Evolutionary conservation across 176 grass and related monocot species (phyloP).

Genomic region (barley (Hordeum vulgare)): DNA sequence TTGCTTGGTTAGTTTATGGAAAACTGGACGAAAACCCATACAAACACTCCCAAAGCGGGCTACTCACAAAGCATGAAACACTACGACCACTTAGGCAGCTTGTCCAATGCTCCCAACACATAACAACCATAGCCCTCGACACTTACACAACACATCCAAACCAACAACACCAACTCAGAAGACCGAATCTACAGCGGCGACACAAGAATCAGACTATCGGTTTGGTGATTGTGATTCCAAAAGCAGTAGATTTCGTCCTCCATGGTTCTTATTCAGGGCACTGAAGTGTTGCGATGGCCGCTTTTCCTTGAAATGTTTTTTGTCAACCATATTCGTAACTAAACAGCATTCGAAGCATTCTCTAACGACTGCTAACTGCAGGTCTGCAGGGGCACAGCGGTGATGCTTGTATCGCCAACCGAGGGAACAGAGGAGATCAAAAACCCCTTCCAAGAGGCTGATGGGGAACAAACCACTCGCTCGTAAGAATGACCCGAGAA

Average conservation of each 20-base stretch:
- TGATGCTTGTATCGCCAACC: conserved; percentile 64
- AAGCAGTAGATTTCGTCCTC: neutral
- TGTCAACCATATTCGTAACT: neutral
- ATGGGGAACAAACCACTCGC: conserved; percentile 50
- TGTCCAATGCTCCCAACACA: no score
- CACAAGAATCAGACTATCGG: no score
- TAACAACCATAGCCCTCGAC: no score
- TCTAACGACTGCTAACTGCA: conserved; percentile 19
- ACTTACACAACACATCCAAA: no score
- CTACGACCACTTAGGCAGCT: no score
- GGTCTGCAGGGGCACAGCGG: conserved; percentile 70
- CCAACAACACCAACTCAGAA: no score
- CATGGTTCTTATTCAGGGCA: neutral
- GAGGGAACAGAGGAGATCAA: conserved; percentile 76
- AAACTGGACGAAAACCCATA: no score
- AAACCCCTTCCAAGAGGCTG: conserved; percentile 57
- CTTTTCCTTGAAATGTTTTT: neutral
- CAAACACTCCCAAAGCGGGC: no score
- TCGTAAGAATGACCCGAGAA: neutral
- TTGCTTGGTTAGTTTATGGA: no score
- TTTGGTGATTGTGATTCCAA: neutral
- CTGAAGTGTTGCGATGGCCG: neutral
- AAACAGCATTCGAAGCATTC: neutral
- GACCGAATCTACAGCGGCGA: no score
- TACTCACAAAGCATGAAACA: no score